A percentile compares a stretch with the other conserved stretches of the same genome.
phyloP scores from a whole-genome alignment of 352 stramenopile genomes.

The Phytopythium kandeliae region DNA sequence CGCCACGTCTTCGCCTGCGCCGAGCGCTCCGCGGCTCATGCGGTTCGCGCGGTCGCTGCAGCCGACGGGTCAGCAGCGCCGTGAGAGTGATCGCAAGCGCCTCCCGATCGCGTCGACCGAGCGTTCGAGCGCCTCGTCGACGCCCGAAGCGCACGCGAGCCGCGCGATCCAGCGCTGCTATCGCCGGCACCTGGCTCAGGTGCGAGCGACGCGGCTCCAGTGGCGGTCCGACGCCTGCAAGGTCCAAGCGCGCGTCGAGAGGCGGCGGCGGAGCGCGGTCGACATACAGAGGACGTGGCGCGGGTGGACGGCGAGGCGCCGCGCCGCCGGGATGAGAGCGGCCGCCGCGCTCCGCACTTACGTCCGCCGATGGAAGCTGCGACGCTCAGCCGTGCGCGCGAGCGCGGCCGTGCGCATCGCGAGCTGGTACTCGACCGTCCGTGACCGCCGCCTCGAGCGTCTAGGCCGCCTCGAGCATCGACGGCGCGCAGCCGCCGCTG shows the following conservation, averaged over 20 bases:
- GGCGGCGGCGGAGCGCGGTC: not conserved
- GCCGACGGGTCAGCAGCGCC: slow-evolving; percentile 14
- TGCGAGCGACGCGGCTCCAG: not conserved
- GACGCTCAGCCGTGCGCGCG: not conserved
- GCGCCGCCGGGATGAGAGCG: not conserved
- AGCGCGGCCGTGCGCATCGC: not conserved
- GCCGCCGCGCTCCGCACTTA: not conserved
- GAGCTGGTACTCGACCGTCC: not conserved
- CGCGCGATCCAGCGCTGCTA: slow-evolving; percentile 2
- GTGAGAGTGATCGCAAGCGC: slow-evolving; percentile 5
- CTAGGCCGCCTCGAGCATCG: not conserved
- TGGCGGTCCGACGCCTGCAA: not conserved
- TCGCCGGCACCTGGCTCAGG: not conserved
- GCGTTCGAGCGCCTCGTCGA: slow-evolving; percentile 5
- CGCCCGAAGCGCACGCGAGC: not conserved
- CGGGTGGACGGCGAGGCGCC: not conserved
- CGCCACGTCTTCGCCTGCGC: not conserved
- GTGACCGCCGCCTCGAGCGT: not conserved
- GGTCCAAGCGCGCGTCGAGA: not conserved
- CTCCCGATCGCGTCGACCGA: not conserved
- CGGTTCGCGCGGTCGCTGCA: slow-evolving; percentile 34
- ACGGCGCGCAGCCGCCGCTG: not conserved
- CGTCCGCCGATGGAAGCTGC: slow-evolving; percentile 6
- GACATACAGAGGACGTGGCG: not conserved
- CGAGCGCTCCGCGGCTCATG: not conserved